Conservation (phyloP, 1,139 yeast genomes). For the Debaryomycetaceae sp. region DNA sequence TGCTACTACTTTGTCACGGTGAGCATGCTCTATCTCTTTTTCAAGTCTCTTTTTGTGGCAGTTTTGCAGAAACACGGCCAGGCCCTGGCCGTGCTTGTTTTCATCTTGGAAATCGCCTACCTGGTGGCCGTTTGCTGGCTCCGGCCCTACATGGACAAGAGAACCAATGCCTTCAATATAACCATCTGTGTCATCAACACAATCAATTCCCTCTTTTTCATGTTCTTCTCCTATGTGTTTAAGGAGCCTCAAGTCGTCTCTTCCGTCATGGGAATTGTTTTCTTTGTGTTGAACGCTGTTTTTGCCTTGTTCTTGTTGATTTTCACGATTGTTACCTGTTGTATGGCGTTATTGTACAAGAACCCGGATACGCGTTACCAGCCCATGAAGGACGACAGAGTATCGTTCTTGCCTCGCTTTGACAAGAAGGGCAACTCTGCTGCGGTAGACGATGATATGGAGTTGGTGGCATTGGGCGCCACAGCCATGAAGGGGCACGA, state of each 20-base stretch:
- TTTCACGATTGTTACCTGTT: constrained; percentile 80
- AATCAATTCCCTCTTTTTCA: constrained; percentile 72
- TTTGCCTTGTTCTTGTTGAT: constrained; percentile 75
- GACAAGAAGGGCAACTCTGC: constrained; percentile 31
- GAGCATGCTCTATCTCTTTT: constrained; percentile 50
- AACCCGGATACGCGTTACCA: constrained; percentile 94
- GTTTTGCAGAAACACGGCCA: constrained; percentile 73
- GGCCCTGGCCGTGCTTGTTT: constrained; percentile 68
- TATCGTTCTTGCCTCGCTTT: constrained; percentile 63
- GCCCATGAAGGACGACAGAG: constrained; percentile 95
- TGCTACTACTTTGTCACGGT: constrained; percentile 73
- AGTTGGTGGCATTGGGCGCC: constrained; percentile 80
- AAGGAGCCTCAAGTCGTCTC: constrained; percentile 78
- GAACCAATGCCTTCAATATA: constrained; percentile 87
- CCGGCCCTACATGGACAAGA: constrained; percentile 89
- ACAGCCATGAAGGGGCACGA: constrained; percentile 79
- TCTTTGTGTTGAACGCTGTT: constrained; percentile 79
- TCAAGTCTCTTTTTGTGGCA: constrained; percentile 79
- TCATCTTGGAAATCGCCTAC: constrained; percentile 63
- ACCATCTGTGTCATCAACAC: constrained; percentile 71
- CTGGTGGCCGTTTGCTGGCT: constrained; percentile 53
- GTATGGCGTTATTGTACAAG: constrained; percentile 71
- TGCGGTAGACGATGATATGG: constrained; percentile 47
- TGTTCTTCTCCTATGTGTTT: constrained; percentile 82
- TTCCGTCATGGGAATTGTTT: constrained; percentile 87